Evolutionary conservation across 176 grass and related monocot species (phyloP).

Genomic region (Avena sativa): DNA sequence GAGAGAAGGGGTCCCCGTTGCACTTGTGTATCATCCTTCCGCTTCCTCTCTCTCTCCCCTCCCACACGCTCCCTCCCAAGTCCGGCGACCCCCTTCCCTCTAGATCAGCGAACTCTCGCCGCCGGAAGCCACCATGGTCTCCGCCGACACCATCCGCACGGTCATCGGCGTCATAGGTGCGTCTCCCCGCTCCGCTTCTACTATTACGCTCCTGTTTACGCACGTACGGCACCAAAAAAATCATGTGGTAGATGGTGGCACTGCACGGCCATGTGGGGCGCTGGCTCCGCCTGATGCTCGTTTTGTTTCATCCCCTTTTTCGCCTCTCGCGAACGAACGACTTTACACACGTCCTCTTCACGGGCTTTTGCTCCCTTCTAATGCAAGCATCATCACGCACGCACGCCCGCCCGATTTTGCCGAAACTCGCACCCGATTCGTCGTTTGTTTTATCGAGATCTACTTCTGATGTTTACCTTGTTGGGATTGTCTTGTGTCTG

Average conservation of each 20-base stretch:
- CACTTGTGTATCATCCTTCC: neutral
- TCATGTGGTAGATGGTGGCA: neutral
- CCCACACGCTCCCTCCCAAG: neutral
- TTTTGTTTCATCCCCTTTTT: neutral
- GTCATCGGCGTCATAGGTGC: conserved; percentile 76
- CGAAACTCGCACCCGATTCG: neutral
- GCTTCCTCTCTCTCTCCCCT: neutral
- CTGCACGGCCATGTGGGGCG: neutral
- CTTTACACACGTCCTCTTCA: conserved; percentile 21
- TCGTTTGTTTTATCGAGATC: neutral
- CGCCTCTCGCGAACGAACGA: neutral
- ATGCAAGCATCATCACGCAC: neutral
- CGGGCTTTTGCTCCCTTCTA: neutral
- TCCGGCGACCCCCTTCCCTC: neutral
- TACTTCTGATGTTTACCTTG: neutral
- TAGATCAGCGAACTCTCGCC: neutral
- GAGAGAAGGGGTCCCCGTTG: neutral
- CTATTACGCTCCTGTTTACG: no score
- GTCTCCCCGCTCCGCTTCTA: neutral
- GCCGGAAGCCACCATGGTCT: conserved; percentile 54
- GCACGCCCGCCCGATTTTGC: neutral
- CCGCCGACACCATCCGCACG: conserved; percentile 67
- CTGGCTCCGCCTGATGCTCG: neutral
- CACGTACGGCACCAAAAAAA: neutral
- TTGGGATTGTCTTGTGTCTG: no score